These are phyloP conservation scores for Colletotrichum orbiculare DNA, from an alignment of 2,329 filamentous ascomycete species.

Conservation along the genomic window DNA sequence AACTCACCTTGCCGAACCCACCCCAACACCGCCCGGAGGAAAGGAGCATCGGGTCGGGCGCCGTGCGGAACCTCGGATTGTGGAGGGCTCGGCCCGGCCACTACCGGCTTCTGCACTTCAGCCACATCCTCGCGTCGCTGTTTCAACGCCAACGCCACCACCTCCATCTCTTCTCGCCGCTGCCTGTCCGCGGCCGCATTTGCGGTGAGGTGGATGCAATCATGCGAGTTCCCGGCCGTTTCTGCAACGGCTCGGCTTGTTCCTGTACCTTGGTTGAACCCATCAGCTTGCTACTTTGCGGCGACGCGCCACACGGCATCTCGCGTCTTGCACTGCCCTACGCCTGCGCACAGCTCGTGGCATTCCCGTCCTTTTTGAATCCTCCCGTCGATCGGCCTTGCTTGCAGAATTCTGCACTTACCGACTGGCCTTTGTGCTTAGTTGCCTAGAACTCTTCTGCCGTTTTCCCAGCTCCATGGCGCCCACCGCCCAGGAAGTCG, in stretches of 20 bases:
- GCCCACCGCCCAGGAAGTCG: no score
- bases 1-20: background rate
- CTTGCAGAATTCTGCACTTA: background rate
- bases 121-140: background rate
- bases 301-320: no score
- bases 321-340: no score
- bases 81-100: constrained; percentile 5
- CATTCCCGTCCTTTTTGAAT: constrained; percentile 13
- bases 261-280: no score
- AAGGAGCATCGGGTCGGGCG: constrained; percentile 16
- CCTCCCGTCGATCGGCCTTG: constrained; percentile 14
- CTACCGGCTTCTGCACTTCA: constrained; percentile 8
- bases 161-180: background rate
- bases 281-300: no score
- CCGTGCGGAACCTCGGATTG: constrained; percentile 9
- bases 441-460: no score
- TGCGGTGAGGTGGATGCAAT: background rate
- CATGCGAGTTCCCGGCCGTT: no score
- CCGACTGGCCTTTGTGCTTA: no score
- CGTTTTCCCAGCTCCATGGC: no score
- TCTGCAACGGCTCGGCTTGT: no score
- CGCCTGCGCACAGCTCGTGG: background rate
- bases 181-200: background rate
- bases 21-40: constrained; percentile 3
- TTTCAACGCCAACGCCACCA: background rate